Percentiles rank a stretch among this genome's conserved stretches.
phyloP scores from a whole-genome alignment of 2,329 filamentous ascomycete genomes.

The Fusarium sambucinum region DNA sequence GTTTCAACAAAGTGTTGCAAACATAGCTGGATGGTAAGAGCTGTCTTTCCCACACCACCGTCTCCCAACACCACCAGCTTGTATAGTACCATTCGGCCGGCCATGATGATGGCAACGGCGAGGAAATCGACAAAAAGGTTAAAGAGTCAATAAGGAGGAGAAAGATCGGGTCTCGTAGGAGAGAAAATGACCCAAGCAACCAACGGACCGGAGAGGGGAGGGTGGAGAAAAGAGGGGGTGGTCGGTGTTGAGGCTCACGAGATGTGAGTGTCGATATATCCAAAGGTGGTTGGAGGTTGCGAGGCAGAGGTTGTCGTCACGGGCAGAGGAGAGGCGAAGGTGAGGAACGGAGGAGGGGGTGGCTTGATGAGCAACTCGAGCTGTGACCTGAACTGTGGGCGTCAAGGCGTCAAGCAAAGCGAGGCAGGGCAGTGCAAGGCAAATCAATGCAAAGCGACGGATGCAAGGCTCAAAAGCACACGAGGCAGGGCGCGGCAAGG shows the following conservation, averaged over 20 bases:
- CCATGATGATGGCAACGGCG: conserved; percentile 67
- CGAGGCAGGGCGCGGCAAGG: conserved; percentile 30
- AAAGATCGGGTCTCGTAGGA: conserved; percentile 22
- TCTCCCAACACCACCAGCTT: conserved; percentile 96
- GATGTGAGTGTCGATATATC: conserved; percentile 32
- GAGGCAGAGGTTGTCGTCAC: conserved; percentile 46
- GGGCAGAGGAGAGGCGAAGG: conserved; percentile 40
- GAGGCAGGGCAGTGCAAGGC: conserved; percentile 34
- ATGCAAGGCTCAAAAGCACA: conserved; percentile 31
- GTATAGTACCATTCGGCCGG: conserved; percentile 94
- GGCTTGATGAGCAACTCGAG: conserved; percentile 47
- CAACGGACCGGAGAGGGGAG: conserved; percentile 35
- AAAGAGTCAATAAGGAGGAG: conserved; percentile 32
- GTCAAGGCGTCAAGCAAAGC: conserved; percentile 37
- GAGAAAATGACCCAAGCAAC: conserved; percentile 29
- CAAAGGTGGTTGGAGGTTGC: conserved; percentile 39
- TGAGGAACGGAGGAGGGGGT: conserved; percentile 48
- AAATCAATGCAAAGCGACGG: conserved; percentile 33
- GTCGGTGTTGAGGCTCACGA: conserved; percentile 41
- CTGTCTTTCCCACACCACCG: conserved; percentile 94
- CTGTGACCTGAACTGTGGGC: conserved; percentile 38
- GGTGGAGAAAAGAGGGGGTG: conserved; percentile 37
- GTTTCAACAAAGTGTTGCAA: conserved; percentile 99
- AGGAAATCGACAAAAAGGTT: conserved; percentile 37
- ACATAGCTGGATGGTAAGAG: conserved; percentile 95